Evolutionary conservation across 768 basidiomycete species (phyloP).

Genomic region (Russula emetica): DNA sequence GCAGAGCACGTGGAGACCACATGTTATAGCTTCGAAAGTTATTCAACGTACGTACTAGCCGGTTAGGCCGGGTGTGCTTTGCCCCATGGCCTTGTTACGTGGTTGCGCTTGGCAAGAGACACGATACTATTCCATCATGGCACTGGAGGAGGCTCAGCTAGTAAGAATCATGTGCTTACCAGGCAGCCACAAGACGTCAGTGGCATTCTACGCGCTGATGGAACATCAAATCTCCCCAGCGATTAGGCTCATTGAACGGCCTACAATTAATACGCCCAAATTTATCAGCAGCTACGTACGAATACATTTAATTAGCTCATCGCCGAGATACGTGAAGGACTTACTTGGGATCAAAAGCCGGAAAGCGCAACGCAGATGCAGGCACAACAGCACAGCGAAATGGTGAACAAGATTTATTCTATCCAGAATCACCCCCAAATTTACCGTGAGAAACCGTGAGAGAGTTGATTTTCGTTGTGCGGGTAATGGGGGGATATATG

Average conservation of each 20-base stretch:
- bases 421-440: not conserved
- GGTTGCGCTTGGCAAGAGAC: not conserved
- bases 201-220: not conserved
- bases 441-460: not conserved
- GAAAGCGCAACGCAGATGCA: not conserved
- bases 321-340: not conserved
- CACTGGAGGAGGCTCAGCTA: not conserved
- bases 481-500: not conserved
- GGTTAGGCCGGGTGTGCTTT: not conserved
- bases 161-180: not conserved
- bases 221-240: not conserved
- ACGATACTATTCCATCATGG: not conserved
- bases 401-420: not conserved
- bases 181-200: not conserved
- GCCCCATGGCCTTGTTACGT: not conserved
- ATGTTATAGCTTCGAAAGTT: too few relatives aligned
- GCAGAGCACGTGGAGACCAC: not conserved
- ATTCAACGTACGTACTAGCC: not conserved
- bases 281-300: slow-evolving; percentile 5
- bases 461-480: not conserved
- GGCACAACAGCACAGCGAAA: not conserved
- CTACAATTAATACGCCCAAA: not conserved
- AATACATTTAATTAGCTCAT: not conserved
- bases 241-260: slow-evolving; percentile 4
- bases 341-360: not conserved